phyloP scores from a whole-genome alignment of 106 monocot genomes.

The Acorus calamus region DNA sequence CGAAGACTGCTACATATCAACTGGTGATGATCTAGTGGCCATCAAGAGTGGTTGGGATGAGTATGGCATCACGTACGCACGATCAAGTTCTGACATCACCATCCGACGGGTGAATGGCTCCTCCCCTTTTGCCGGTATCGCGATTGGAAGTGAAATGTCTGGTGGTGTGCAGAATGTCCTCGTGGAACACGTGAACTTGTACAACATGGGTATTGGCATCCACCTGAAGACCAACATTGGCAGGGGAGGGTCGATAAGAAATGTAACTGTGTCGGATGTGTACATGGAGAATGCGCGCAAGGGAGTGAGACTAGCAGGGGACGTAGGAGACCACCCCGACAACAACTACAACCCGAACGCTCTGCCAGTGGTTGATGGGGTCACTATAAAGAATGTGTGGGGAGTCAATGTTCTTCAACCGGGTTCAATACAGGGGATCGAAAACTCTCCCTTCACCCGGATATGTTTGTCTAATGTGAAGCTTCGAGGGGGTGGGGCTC shows the following conservation, averaged over 20 bases:
- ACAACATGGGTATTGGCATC: constrained; percentile 46
- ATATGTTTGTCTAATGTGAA: constrained; percentile 55
- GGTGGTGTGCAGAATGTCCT: constrained; percentile 43
- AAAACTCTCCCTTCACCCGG: constrained; percentile 30
- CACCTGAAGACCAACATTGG: constrained; percentile 63
- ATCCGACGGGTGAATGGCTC: constrained; percentile 39
- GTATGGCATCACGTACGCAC: constrained; percentile 53
- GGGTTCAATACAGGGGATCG: constrained; percentile 44
- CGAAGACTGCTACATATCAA: constrained; percentile 57
- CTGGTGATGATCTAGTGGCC: constrained; percentile 49
- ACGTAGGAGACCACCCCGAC: constrained; percentile 65
- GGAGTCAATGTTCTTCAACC: constrained; percentile 39
- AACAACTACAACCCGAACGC: constrained; percentile 29
- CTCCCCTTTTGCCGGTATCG: constrained; percentile 38
- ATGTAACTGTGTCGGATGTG: constrained; percentile 35
- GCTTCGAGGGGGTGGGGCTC: constrained; percentile 13
- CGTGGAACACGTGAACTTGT: constrained; percentile 34
- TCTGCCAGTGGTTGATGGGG: constrained; percentile 37
- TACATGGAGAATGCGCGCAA: constrained; percentile 38
- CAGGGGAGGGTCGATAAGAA: constrained; percentile 52
- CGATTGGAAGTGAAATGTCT: constrained; percentile 52
- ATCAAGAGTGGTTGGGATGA: constrained; percentile 78
- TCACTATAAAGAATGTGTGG: constrained; percentile 54
- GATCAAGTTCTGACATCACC: constrained; percentile 38
- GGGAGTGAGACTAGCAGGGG: constrained; percentile 47